Evolutionary conservation across 805 yeast species (phyloP).

Genomic region (Saturnispora ahearnii): DNA sequence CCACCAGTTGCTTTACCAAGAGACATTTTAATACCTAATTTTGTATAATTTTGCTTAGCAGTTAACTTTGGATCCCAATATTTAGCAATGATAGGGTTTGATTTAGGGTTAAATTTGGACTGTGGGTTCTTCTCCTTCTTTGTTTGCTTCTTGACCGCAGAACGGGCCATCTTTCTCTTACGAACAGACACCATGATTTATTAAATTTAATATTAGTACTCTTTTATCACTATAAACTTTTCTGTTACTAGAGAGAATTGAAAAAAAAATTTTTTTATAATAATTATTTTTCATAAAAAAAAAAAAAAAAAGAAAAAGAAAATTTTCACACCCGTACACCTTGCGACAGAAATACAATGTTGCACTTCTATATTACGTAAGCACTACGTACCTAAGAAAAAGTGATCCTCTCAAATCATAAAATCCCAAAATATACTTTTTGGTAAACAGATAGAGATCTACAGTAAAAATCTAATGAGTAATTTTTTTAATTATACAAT

Average conservation of each 20-base stretch:
- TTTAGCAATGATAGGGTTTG: slow-evolving; percentile 77
- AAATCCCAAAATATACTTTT: too few species aligned
- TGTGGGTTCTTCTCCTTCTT: slow-evolving; percentile 56
- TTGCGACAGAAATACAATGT: too few species aligned
- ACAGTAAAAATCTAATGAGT: not conserved
- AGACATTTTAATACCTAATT: slow-evolving; percentile 64
- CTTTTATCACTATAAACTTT: too few species aligned
- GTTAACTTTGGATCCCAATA: slow-evolving; percentile 86
- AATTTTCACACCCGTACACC: too few species aligned
- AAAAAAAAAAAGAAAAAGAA: too few species aligned
- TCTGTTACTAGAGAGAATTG: not conserved
- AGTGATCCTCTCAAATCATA: too few species aligned
- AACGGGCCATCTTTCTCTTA: slow-evolving; percentile 73
- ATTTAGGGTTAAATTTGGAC: slow-evolving; percentile 52
- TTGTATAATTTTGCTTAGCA: slow-evolving; percentile 76
- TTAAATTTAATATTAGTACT: not conserved
- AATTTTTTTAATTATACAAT: too few species aligned
- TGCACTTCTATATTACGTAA: too few species aligned
- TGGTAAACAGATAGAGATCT: not conserved
- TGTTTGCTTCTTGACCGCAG: slow-evolving; percentile 67
- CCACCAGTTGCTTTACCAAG: slow-evolving; percentile 75
- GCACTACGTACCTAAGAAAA: too few species aligned
- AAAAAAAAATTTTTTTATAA: not conserved
- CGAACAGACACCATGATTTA: slow-evolving; percentile 46
- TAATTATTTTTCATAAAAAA: too few species aligned